These are phyloP conservation scores for Xylaria intraflava DNA, from an alignment of 495 filamentous ascomycete species.

Conservation along the genomic window DNA sequence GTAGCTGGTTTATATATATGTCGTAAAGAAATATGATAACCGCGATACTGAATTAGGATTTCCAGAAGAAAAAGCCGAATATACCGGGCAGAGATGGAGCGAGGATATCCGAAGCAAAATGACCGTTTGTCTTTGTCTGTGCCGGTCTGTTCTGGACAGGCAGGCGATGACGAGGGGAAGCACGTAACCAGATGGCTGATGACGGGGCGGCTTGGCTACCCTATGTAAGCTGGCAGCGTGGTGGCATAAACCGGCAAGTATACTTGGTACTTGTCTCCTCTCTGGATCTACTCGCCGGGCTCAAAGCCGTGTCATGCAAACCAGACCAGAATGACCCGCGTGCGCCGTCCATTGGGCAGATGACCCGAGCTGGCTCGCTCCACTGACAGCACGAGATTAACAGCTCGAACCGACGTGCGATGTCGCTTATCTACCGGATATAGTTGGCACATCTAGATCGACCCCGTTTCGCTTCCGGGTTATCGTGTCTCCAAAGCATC, in stretches of 20 bases:
- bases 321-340: not conserved
- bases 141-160: not conserved
- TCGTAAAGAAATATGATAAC: not conserved
- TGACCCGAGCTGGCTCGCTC: not conserved
- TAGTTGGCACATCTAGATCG: too few relatives aligned
- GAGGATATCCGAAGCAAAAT: too few relatives aligned
- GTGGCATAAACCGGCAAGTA: not conserved
- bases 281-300: not conserved
- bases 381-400: too few relatives aligned
- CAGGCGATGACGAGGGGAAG: conserved; percentile 2
- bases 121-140: not conserved
- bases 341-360: conserved; percentile 4
- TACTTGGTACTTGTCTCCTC: not conserved
- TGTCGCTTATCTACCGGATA: too few relatives aligned
- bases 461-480: too few relatives aligned
- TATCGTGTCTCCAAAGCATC: too few relatives aligned
- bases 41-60: not conserved
- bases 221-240: too few relatives aligned
- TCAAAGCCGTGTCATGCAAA: not conserved
- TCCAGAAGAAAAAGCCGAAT: not conserved
- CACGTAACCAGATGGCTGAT: not conserved
- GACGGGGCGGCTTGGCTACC: not conserved
- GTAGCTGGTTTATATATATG: not conserved
- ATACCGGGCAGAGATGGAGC: not conserved
- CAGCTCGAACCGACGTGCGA: too few relatives aligned